These are phyloP conservation scores for Acacia acuminata DNA, from an alignment of 306 rosid species.

Conservation along the genomic window DNA sequence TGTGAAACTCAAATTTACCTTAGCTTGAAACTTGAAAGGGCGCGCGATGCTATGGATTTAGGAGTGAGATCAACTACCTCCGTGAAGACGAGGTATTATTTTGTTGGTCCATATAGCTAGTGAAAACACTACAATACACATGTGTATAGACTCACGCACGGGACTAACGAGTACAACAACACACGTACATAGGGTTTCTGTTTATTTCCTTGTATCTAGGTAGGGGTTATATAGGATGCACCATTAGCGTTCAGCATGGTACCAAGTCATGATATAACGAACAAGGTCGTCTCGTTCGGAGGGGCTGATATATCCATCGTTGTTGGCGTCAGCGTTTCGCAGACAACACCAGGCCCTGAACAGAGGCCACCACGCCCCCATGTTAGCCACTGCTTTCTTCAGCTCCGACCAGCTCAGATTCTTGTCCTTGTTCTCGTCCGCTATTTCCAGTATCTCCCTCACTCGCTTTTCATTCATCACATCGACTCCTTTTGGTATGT, in stretches of 20 bases:
- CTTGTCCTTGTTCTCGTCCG: neutral
- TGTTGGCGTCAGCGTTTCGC: neutral
- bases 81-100: too few species aligned
- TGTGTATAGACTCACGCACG: too few species aligned
- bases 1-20: too few species aligned
- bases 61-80: neutral
- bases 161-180: too few species aligned
- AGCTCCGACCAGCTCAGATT: neutral
- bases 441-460: neutral
- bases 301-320: neutral
- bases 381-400: neutral
- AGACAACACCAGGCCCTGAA: neutral
- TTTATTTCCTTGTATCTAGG: too few species aligned
- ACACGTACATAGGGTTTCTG: too few species aligned
- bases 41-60: neutral
- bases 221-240: too few species aligned
- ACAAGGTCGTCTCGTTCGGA: neutral
- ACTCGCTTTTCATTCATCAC: neutral
- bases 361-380: neutral
- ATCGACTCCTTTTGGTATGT: too few species aligned
- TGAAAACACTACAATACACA: too few species aligned
- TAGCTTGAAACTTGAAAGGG: neutral
- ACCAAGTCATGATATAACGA: neutral
- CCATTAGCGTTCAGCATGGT: too few species aligned
- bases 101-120: too few species aligned